phyloP scores from a whole-genome alignment of 345 rosid species.

The Moricandia moricandioides region DNA sequence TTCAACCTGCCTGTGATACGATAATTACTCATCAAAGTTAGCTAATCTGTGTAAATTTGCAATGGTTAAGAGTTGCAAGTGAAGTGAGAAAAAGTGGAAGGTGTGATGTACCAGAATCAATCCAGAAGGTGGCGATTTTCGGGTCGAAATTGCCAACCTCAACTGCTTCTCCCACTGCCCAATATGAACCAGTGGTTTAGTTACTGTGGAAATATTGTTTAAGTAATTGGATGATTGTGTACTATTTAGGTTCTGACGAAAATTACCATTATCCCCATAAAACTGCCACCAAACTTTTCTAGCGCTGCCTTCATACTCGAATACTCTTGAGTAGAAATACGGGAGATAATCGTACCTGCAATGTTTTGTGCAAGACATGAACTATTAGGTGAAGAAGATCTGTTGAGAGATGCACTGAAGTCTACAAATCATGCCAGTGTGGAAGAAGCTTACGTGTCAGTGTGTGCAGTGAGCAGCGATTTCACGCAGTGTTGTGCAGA shows the following conservation, averaged over 20 bases:
- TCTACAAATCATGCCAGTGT: constrained; percentile 4
- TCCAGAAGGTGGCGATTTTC: constrained; percentile 91
- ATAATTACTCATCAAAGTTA: constrained; percentile 16
- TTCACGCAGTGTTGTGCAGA: constrained; percentile 91
- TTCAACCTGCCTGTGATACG: constrained; percentile 67
- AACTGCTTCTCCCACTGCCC: constrained; percentile 80
- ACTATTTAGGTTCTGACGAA: not conserved
- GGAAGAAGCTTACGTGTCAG: constrained; percentile 53
- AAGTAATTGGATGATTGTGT: not conserved
- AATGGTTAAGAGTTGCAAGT: not conserved
- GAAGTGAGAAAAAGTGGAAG: not conserved
- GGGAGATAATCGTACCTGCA: constrained; percentile 93
- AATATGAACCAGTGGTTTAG: constrained; percentile 25
- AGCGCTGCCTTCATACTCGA: constrained; percentile 88
- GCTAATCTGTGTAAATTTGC: not conserved
- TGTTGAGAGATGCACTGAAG: constrained; percentile 3
- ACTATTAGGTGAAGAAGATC: constrained; percentile 12
- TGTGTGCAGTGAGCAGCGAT: constrained; percentile 64
- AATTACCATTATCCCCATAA: constrained; percentile 85
- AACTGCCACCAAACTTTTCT: constrained; percentile 97
- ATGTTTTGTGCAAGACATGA: constrained; percentile 8
- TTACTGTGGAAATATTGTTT: not conserved
- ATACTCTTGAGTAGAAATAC: constrained; percentile 83
- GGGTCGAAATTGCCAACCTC: constrained; percentile 91
- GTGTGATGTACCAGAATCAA: constrained; percentile 63